phyloP scores from a whole-genome alignment of 441 rosid genomes.

The Euphorbia celastroides region DNA sequence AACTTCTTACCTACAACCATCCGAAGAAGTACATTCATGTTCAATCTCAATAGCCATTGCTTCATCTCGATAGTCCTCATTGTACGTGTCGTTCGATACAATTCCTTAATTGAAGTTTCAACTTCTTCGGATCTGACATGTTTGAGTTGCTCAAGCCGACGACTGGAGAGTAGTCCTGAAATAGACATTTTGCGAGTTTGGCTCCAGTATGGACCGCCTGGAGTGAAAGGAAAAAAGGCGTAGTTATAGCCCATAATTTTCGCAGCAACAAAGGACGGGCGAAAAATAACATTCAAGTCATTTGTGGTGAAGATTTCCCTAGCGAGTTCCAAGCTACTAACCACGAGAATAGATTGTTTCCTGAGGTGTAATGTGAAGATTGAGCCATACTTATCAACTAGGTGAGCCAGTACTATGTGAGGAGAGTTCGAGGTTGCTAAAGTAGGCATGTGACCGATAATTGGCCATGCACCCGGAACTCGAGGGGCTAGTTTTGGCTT shows the following conservation, averaged over 20 bases:
- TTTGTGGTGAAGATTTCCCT: neutral
- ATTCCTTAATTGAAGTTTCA: neutral
- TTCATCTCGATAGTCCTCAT: neutral
- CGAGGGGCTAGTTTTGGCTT: neutral
- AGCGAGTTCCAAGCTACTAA: neutral
- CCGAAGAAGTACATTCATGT: neutral
- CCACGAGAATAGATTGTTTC: neutral
- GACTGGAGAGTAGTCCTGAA: neutral
- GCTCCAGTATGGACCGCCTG: neutral
- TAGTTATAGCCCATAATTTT: neutral
- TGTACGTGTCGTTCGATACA: neutral
- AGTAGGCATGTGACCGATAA: neutral
- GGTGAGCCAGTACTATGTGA: neutral
- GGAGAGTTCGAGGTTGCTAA: neutral
- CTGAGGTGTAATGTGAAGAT: neutral
- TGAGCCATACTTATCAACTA: neutral
- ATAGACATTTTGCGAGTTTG: neutral
- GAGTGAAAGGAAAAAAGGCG: neutral
- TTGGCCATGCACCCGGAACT: neutral
- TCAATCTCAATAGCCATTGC: neutral
- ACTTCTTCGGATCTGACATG: neutral
- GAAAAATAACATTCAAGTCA: neutral
- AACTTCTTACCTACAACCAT: neutral
- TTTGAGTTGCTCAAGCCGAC: neutral
- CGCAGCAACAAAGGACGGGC: neutral